These are phyloP conservation scores for Boletus rubroflammeus DNA, from an alignment of 768 basidiomycete genomes.

Conservation along the genomic window DNA sequence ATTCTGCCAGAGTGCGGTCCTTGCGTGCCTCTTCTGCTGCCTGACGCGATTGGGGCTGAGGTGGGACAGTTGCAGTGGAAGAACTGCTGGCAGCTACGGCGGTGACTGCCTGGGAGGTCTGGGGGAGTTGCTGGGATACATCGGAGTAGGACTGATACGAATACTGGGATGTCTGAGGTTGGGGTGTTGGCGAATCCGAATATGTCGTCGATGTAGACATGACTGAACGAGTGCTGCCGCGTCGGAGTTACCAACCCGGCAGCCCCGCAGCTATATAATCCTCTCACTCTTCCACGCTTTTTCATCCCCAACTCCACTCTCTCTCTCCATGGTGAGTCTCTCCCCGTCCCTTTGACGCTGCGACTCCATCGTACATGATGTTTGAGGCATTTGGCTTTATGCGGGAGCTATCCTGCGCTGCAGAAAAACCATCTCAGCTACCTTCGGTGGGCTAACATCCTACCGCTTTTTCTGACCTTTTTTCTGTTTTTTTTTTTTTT, in stretches of 20 bases:
- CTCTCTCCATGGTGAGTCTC: slow-evolving; percentile 22
- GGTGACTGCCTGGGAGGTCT: slow-evolving; percentile 17
- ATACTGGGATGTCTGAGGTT: slow-evolving; percentile 23
- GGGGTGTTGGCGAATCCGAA: slow-evolving; percentile 33
- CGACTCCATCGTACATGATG: slow-evolving; percentile 57
- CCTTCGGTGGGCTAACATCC: slow-evolving; percentile 59
- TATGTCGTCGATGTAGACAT: slow-evolving; percentile 32
- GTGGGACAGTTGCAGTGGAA: slow-evolving; percentile 13
- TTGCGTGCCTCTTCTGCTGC: slow-evolving; percentile 79
- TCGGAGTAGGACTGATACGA: slow-evolving; percentile 19
- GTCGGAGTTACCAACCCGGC: slow-evolving; percentile 30
- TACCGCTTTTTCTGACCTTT: slow-evolving; percentile 47
- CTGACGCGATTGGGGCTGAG: slow-evolving; percentile 54
- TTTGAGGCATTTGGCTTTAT: slow-evolving; percentile 95
- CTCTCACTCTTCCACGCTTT: neutral
- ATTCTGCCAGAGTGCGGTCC: slow-evolving; percentile 88
- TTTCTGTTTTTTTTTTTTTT: neutral
- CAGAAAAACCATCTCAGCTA: slow-evolving; percentile 88
- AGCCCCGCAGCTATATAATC: slow-evolving; percentile 21
- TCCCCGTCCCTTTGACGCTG: slow-evolving; percentile 10
- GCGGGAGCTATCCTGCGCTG: slow-evolving; percentile 63
- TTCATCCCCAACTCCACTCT: neutral
- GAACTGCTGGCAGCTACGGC: slow-evolving; percentile 16
- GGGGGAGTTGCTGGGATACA: slow-evolving; percentile 20
- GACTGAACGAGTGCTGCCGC: slow-evolving; percentile 12